Conservation (phyloP, 805 yeast species). For the Nakazawaea pomicola region DNA sequence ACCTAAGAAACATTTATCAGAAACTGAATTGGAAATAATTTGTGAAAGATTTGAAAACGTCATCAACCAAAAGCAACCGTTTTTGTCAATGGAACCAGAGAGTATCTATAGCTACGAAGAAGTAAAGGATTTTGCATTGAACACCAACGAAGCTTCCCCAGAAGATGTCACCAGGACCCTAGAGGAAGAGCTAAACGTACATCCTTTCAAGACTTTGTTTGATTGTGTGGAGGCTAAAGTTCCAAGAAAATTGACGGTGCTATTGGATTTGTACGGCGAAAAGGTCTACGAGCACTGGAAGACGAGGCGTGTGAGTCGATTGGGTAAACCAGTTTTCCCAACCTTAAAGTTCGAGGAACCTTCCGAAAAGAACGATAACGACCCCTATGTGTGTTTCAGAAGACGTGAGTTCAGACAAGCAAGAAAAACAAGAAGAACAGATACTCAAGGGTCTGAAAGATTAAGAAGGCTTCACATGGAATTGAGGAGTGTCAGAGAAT, state of each 20-base stretch:
- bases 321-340: constrained; percentile 72
- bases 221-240: constrained; percentile 38
- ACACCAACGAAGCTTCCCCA: constrained; percentile 42
- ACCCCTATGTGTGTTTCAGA: constrained; percentile 93
- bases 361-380: constrained; percentile 83
- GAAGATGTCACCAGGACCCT: constrained; percentile 53
- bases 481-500: constrained; percentile 65
- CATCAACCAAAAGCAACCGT: constrained; percentile 82
- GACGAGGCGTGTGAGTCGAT: constrained; percentile 58
- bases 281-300: constrained; percentile 80
- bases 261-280: constrained; percentile 58
- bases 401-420: constrained; percentile 94
- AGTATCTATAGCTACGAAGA: constrained; percentile 71
- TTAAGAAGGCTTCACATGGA: constrained; percentile 70
- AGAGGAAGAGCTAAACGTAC: constrained; percentile 48
- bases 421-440: constrained; percentile 93
- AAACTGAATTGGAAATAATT: constrained; percentile 81
- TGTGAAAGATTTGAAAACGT: constrained; percentile 70
- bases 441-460: constrained; percentile 82
- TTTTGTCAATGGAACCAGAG: constrained; percentile 75
- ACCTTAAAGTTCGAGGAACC: constrained; percentile 80
- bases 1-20: constrained; percentile 44
- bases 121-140: constrained; percentile 45
- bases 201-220: constrained; percentile 55
- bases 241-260: constrained; percentile 39